Base-by-base conservation (phyloP, 2,329 filamentous ascomycete genomes). In the Beauveria bassiana region DNA sequence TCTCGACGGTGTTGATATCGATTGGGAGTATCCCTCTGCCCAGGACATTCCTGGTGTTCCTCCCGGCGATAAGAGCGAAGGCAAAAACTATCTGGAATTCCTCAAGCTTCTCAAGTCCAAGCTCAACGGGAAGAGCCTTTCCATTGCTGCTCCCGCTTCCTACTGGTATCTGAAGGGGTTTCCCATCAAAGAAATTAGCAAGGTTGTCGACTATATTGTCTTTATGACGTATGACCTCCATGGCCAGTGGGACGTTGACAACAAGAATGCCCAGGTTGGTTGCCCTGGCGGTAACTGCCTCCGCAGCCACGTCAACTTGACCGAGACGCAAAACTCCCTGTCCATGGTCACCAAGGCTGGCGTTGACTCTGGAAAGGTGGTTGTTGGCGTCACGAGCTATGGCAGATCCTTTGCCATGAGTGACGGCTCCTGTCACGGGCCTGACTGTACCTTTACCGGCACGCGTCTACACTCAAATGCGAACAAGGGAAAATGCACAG, bases 271-370 rank as follows among this genome's bases (percentile, higher is more conserved):
- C 0, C 59, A 58, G 8, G 34, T 63, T 3, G 73, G 71, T 8
- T 78, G 75, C 58, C 1, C 53, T 40, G 0, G 18, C 3, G 70
- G 72, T 3, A 70, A 67, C 63, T 74, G 71, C 46, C 65, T 74
- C 1, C 66, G 75, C 1, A 69, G 66, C 3, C 71, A 75, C 47
- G 68, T 76, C 28, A 77, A 77, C 64, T 42, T 68, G 26, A 77
- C 75, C 0, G 73, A 76, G 61, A 76, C 72, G n/a, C 20, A 38
- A 26, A 49, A 20, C 34, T 22, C 28, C 5, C 14, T 52, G 49
- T 14, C 16, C 28, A 52, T 52, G 49, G 46, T 55, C 18, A 43
- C 38, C n/a, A 55, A 55, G 18, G 52, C 52, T 43, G 52, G 52
- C 16, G 52, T 55, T 3, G 22, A 40, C 12, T 55, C 52, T 24